Percentiles rank a stretch among this genome's conserved stretches.
Conservation (phyloP, 495 filamentous ascomycete genomes). For the Penicillium daleae region DNA sequence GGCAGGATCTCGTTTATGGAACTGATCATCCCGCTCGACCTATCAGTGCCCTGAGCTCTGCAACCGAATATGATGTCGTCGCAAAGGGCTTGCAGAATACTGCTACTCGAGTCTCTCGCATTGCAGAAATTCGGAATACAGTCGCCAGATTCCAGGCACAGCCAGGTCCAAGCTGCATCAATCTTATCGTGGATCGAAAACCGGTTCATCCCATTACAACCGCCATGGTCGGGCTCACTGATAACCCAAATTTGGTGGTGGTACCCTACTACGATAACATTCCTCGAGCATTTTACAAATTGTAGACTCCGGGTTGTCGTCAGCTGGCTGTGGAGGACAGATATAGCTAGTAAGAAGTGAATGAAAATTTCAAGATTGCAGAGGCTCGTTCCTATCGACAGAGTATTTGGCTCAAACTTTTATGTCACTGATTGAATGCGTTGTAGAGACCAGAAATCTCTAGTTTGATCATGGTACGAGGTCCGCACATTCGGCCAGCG, state of each 20-base stretch:
- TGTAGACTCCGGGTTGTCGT: background rate
- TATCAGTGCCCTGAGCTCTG: conserved; percentile 27
- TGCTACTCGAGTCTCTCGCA: conserved; percentile 12
- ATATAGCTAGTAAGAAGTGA: background rate
- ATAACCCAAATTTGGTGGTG: background rate
- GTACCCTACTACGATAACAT: background rate
- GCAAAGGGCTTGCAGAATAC: conserved; percentile 30
- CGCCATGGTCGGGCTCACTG: background rate
- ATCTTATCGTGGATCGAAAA: conserved; percentile 33
- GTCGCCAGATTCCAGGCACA: conserved; percentile 17
- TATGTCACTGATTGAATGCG: background rate
- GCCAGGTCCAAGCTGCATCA: conserved; percentile 27
- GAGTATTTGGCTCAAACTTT: background rate
- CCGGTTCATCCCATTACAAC: conserved; percentile 27
- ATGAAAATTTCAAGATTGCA: background rate
- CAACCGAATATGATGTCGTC: conserved; percentile 31
- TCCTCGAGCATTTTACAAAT: background rate
- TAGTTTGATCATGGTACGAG: background rate
- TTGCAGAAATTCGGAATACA: conserved; percentile 20
- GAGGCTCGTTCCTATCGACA: background rate
- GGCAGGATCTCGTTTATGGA: conserved; percentile 34
- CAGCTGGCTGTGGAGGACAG: background rate
- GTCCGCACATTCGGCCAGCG: too few species aligned
- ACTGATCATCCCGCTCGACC: conserved; percentile 18
- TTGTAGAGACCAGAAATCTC: background rate